Base-by-base conservation (phyloP, 352 stramenopile genomes). In the Globisporangium spiculum region DNA sequence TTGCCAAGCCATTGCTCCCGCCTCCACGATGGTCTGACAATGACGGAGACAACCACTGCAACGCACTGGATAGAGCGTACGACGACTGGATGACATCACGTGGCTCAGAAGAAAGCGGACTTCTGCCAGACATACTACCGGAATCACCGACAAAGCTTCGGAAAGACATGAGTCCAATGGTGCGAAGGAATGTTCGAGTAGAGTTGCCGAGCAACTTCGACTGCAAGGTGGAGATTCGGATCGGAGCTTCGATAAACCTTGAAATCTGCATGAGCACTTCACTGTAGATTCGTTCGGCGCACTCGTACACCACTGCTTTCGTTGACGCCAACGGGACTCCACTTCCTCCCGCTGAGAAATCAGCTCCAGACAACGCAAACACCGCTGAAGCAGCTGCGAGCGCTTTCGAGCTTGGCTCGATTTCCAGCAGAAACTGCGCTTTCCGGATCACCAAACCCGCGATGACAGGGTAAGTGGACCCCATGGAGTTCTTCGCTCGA, bases 401-500 rank as follows among this genome's bases (percentile, higher is more conserved):
- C 14, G 85, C 83, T 61, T 89, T 90, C 2, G 79, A 69, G 55
- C 84, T 94, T 14, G 89, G 90, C 64, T 95, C 83, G 46, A 97
- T 86, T 18, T 80, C 77, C 1, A 97, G 74, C 59, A 97, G 68
- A 65, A 97, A 97, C 26, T 93, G 79, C 3, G 89, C 90, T 62
- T 95, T 96, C 16, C 82, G 79, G 65, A 96, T 92, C 7, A 97
- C 79, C 36, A 94, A 68, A 27, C 79, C 86, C 10, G 90, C 90
- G 14, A 97, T 72, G 18, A 94, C 75, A 18, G 80, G 76, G 60
- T 97, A 97, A 1, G 87, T 93, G 18, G 84, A 94, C 5, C 86
- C 87, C 78, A 92, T 94, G 22, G 87, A 91, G 59, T 97, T 94
- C 64, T 97, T 97, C 14, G 86, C 85, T 38, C 90, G 83, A 58